These are phyloP conservation scores for Nepenthes alata DNA, from an alignment of 179 eudicot species.

Conservation along the genomic window DNA sequence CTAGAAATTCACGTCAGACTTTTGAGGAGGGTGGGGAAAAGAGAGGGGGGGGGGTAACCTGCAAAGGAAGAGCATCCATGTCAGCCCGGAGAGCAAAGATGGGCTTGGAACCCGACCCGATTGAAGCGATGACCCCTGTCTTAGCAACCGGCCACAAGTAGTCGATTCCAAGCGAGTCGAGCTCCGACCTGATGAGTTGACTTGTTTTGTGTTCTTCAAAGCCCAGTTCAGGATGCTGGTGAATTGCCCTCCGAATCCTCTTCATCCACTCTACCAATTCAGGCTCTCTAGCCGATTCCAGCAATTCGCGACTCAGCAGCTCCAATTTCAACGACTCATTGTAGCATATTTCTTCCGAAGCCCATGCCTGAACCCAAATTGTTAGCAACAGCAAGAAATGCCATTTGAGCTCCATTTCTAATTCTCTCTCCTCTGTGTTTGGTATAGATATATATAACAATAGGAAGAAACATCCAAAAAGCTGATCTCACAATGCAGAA, in stretches of 20 bases:
- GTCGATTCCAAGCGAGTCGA: constrained; percentile 33
- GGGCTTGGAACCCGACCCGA: constrained; percentile 38
- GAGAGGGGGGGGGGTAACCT: constrained; percentile 17
- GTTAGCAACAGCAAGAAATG: too few relatives aligned
- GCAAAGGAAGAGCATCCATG: constrained; percentile 54
- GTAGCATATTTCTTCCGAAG: too few relatives aligned
- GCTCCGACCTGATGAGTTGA: constrained; percentile 35
- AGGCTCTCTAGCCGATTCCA: constrained; percentile 26
- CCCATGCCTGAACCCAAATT: too few relatives aligned
- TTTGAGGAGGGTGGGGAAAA: background rate
- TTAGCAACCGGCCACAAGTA: constrained; percentile 42
- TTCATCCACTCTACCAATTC: constrained; percentile 39
- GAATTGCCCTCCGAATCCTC: constrained; percentile 32
- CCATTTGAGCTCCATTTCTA: too few relatives aligned
- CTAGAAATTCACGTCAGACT: too few relatives aligned
- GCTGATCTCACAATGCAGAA: too few relatives aligned
- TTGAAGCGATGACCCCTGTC: constrained; percentile 33
- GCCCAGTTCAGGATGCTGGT: constrained; percentile 42
- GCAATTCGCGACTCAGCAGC: constrained; percentile 16
- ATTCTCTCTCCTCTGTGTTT: too few relatives aligned
- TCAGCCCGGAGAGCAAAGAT: constrained; percentile 47
- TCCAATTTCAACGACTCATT: constrained; percentile 1
- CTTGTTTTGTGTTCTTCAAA: constrained; percentile 37
- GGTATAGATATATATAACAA: too few relatives aligned
- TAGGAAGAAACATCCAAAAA: too few relatives aligned